phyloP scores from a whole-genome alignment of 257 asterid genomes.

The Salvia hispanica region DNA sequence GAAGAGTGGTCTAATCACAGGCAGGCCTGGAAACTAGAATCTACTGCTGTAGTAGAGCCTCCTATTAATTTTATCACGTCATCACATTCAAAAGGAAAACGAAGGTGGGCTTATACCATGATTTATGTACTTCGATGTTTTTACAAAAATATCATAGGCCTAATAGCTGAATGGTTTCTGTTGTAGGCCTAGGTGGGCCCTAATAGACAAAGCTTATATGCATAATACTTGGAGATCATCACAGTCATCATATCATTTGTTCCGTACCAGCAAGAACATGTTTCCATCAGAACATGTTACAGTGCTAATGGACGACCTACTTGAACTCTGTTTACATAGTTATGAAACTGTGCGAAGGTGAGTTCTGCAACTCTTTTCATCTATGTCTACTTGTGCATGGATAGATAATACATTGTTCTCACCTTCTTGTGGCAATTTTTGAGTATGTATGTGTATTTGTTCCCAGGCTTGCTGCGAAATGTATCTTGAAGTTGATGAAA shows the following conservation, averaged over 20 bases:
- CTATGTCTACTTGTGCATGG: slow-evolving; percentile 12
- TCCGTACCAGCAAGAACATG: slow-evolving; percentile 54
- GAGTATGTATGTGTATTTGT: slow-evolving; percentile 27
- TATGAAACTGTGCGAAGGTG: slow-evolving; percentile 95
- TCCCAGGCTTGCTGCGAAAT: slow-evolving; percentile 79
- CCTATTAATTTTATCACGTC: slow-evolving; percentile 79
- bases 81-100: slow-evolving; percentile 90
- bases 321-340: slow-evolving; percentile 78
- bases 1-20: slow-evolving; percentile 97
- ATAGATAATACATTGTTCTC: neutral
- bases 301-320: slow-evolving; percentile 80
- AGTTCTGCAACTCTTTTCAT: slow-evolving; percentile 37
- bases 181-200: slow-evolving; percentile 95
- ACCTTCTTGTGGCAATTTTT: slow-evolving; percentile 28
- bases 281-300: slow-evolving; percentile 68
- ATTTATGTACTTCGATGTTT: slow-evolving; percentile 11
- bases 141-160: neutral
- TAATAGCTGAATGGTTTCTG: slow-evolving; percentile 26
- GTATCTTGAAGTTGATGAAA: slow-evolving; percentile 83
- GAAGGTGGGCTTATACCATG: slow-evolving; percentile 57
- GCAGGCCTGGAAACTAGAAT: slow-evolving; percentile 95
- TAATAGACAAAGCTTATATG: slow-evolving; percentile 88
- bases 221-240: slow-evolving; percentile 98
- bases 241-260: slow-evolving; percentile 84
- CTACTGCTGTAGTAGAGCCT: slow-evolving; percentile 90